A percentile compares a stretch with the other conserved stretches of the same genome.
These are phyloP conservation scores for Mycena haematopus DNA, from an alignment of 768 basidiomycete species.

Conservation along the genomic window DNA sequence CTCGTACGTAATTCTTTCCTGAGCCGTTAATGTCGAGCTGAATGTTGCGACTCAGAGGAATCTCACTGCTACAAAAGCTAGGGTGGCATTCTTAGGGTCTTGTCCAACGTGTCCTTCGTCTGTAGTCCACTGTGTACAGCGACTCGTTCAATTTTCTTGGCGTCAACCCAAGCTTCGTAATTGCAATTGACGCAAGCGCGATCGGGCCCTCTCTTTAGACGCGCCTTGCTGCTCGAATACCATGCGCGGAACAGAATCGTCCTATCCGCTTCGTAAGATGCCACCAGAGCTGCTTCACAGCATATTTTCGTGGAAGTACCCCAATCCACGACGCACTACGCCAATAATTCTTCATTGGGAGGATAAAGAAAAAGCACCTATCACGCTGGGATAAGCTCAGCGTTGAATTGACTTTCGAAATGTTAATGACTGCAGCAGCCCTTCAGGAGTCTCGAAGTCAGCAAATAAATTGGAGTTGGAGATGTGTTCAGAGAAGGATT, in stretches of 20 bases:
- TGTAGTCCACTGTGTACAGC: too few species aligned
- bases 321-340: not conserved
- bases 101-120: too few species aligned
- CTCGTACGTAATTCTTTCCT: too few species aligned
- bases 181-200: too few species aligned
- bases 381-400: slow-evolving; percentile 8
- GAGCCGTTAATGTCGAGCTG: too few species aligned
- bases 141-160: not conserved
- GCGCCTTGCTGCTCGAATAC: not conserved
- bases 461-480: too few species aligned
- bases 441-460: too few species aligned
- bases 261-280: not conserved
- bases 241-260: not conserved
- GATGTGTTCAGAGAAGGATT: too few species aligned
- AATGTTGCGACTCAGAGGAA: not conserved
- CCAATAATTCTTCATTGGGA: not conserved
- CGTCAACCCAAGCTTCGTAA: too few species aligned
- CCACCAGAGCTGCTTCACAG: slow-evolving; percentile 6
- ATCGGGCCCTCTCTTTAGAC: too few species aligned
- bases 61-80: not conserved
- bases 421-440: too few species aligned
- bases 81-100: not conserved
- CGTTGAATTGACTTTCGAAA: not conserved
- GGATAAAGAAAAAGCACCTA: not conserved
- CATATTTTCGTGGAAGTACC: not conserved